These are phyloP conservation scores for Podospora anserina DNA, from an alignment of 495 filamentous ascomycete genomes.

Conservation along the genomic window DNA sequence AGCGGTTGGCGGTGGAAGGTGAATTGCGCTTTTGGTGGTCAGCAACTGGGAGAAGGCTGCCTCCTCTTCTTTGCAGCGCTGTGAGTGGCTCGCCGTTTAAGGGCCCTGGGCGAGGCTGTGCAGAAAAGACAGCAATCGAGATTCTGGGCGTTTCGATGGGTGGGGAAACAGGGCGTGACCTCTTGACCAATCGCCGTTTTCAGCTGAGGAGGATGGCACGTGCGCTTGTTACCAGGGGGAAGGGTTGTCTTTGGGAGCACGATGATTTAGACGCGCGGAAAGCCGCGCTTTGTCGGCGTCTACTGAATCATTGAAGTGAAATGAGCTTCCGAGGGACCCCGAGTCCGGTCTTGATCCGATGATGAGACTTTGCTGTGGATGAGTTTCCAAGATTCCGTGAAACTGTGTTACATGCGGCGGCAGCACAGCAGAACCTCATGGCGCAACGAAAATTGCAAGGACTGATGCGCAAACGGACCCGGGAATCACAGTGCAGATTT, in stretches of 20 bases:
- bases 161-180: conserved; percentile 19
- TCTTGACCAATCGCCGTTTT: conserved; percentile 24
- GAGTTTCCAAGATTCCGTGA: background rate
- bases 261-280: conserved; percentile 9
- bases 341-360: background rate
- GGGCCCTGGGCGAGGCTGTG: conserved; percentile 18
- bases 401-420: background rate
- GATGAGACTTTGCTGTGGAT: background rate
- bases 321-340: background rate
- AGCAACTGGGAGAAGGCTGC: conserved; percentile 7
- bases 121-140: background rate
- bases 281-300: background rate
- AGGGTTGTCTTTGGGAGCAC: background rate
- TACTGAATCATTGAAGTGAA: background rate
- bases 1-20: background rate
- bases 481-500: background rate
- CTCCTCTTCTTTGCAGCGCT: background rate
- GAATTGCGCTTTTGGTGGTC: conserved; percentile 3
- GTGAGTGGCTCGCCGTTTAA: conserved; percentile 4
- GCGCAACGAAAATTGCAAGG: background rate
- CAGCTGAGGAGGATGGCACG: conserved; percentile 14
- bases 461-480: background rate
- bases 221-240: background rate
- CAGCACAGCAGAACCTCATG: background rate
- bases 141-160: conserved; percentile 24